Evolutionary conservation across 2,329 filamentous ascomycete genomes (phyloP).

Genomic region (Neofusicoccum parvum): DNA sequence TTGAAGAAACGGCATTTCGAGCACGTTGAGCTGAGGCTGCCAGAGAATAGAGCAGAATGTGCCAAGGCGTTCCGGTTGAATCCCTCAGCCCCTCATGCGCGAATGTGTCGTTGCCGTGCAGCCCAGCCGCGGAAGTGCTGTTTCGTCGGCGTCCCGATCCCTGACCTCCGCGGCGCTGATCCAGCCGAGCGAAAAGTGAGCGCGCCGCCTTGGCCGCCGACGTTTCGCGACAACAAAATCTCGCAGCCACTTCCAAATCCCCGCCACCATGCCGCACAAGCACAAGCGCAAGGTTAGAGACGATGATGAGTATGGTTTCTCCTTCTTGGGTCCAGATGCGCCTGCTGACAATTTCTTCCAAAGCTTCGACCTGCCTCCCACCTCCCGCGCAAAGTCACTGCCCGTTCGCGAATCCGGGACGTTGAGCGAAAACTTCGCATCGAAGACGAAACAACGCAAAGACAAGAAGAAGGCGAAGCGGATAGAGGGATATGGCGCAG

Average conservation of each 20-base stretch:
- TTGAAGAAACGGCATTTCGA: too few relatives aligned
- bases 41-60: neutral
- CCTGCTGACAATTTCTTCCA: constrained; percentile 41
- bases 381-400: constrained; percentile 61
- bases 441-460: constrained; percentile 40
- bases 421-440: constrained; percentile 36
- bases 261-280: constrained; percentile 75
- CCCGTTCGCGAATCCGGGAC: constrained; percentile 49
- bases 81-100: neutral
- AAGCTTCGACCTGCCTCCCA: constrained; percentile 62
- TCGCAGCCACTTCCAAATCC: neutral
- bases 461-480: constrained; percentile 35
- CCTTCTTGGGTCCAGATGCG: neutral
- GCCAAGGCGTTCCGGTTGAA: neutral
- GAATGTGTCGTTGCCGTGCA: neutral
- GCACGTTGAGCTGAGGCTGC: too few relatives aligned
- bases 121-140: neutral
- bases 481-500: constrained; percentile 58
- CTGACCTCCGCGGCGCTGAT: neutral
- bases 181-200: constrained; percentile 20
- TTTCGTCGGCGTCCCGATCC: neutral
- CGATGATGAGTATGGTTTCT: constrained; percentile 60
- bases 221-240: constrained; percentile 7
- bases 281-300: constrained; percentile 66
- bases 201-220: constrained; percentile 9